phyloP scores from a whole-genome alignment of 164 flowering plant species.

The Liriodendron chinense region DNA sequence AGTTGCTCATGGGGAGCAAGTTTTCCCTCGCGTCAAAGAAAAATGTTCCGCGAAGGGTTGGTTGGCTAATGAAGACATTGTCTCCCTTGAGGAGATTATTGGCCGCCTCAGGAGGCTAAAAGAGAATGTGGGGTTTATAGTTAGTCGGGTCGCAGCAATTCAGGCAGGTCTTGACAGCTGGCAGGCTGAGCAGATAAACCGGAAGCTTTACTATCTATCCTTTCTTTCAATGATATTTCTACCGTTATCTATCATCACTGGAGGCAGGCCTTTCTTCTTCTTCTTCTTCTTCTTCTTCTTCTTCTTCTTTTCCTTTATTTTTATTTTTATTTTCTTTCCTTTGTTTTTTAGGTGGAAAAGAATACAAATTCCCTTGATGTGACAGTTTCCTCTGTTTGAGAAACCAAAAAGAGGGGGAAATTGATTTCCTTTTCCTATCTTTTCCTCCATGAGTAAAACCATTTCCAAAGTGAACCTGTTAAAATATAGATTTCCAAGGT shows the following conservation, averaged over 20 bases:
- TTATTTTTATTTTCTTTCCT: no score
- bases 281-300: background rate
- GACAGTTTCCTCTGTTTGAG: no score
- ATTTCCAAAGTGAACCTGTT: no score
- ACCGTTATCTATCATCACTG: constrained; percentile 88
- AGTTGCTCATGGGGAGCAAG: constrained; percentile 94
- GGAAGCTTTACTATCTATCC: constrained; percentile 88
- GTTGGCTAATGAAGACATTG: constrained; percentile 73
- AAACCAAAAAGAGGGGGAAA: no score
- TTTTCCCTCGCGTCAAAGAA: constrained; percentile 90
- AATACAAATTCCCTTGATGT: no score
- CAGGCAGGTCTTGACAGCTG: constrained; percentile 97
- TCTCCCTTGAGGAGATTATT: constrained; percentile 75
- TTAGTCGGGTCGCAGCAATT: constrained; percentile 87
- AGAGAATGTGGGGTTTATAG: constrained; percentile 93
- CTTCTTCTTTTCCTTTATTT: no score
- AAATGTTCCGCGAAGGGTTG: constrained; percentile 75
- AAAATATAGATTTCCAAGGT: no score
- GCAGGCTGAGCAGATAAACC: constrained; percentile 97
- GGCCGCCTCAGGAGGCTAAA: constrained; percentile 81
- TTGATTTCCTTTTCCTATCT: no score
- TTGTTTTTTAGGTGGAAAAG: no score
- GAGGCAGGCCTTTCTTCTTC: constrained; percentile 47
- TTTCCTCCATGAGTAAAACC: no score
- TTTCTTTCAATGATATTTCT: constrained; percentile 91